phyloP scores from a whole-genome alignment of 2,329 filamentous ascomycete species.

The Emergomyces pasteurianus region DNA sequence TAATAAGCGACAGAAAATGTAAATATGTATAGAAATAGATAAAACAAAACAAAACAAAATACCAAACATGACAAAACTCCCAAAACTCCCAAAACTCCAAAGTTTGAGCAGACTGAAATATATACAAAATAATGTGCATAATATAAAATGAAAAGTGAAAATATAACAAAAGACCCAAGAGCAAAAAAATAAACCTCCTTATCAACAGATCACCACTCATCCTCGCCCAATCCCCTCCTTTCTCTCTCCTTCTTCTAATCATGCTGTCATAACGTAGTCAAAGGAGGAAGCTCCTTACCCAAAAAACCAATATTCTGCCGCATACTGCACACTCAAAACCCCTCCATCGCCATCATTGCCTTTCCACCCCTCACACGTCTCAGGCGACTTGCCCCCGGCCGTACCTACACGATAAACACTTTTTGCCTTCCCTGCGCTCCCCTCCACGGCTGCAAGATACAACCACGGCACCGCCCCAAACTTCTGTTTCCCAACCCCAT shows the following conservation, averaged over 20 bases:
- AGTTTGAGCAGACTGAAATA: no score
- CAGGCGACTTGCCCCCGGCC: constrained; percentile 64
- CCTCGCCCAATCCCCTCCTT: not conserved
- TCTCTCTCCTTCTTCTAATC: not conserved
- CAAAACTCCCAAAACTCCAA: no score
- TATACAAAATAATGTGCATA: no score
- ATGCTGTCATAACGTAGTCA: not conserved
- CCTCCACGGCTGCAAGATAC: constrained; percentile 46
- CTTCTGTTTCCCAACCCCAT: constrained; percentile 46
- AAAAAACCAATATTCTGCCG: constrained; percentile 64
- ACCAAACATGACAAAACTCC: no score
- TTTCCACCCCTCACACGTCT: constrained; percentile 55
- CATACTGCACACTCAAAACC: constrained; percentile 64
- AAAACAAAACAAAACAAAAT: no score
- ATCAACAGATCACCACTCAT: no score
- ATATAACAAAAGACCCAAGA: no score
- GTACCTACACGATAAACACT: constrained; percentile 78
- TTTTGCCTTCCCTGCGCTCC: constrained; percentile 51
- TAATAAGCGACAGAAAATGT: no score
- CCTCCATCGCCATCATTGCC: constrained; percentile 31
- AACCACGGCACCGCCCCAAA: constrained; percentile 70
- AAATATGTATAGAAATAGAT: no score
- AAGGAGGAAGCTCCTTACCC: constrained; percentile 11
- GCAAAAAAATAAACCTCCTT: no score
- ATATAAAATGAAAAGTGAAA: no score